Evolutionary conservation across 768 basidiomycete genomes (phyloP), one percentile per base, ranked within the genome.

Genomic region (Lactarius indigo): DNA sequence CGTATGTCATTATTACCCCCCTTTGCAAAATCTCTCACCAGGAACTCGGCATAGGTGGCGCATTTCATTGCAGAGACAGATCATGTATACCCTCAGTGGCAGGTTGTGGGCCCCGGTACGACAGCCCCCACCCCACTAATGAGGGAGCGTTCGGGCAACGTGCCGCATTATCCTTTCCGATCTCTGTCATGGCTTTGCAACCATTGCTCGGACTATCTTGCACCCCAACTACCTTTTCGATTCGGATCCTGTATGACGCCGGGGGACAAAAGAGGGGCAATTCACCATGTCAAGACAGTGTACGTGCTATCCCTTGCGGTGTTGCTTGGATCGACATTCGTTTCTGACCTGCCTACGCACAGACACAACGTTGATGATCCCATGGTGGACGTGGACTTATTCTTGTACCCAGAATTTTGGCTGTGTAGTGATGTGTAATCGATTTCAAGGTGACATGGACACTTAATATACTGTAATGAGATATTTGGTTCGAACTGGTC

Each of bases 141-240:
- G 23, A 35, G 20, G 6, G 31, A 52, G 28, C 33, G 44, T 31
- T 30, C 42, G 7, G 3, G n/a, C 17, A 18, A 18, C 5, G 9
- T 26, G 23, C 3, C 23, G 30, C 18, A 28, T 28, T 20, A 10
- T 9, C 44, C 35, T 35, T 54, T 18, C 26, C 41, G 13, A 47
- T 4, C 20, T 10, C 44, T 56, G 20, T 55, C 31, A 13, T 68
- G 66, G 66, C 63, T 68, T 60, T 68, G 66, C 58, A 68, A 68
- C 39, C 66, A 64, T 44, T 68, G 66, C 9, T 37, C 50, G 12
- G 58, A 60, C 33, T 56, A 59, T 59, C 57, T 59, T 17, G 41
- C 52, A 12, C 66, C 57, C 39, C 12, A 7, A 35, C 5, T 6
- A 17, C 42, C 44, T 7, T 1, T 17, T 17, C 37, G 23, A 10